Evolutionary conservation across 352 stramenopile species (phyloP).

Genomic region (Globisporangium orthogonon): DNA sequence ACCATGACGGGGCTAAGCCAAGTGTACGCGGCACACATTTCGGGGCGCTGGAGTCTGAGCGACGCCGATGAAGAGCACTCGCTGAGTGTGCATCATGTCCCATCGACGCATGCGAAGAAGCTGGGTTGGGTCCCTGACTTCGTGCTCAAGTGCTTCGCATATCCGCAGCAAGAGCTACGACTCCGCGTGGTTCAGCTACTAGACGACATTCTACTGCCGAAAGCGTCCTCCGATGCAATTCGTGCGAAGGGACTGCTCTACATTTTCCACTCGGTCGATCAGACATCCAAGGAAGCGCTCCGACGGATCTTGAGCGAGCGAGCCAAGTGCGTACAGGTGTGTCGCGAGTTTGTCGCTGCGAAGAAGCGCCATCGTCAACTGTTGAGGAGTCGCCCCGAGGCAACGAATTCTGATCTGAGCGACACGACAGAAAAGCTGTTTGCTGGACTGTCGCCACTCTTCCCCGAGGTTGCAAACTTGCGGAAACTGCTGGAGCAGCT

Average conservation of each 20-base stretch:
- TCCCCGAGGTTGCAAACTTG: slow-evolving; percentile 50
- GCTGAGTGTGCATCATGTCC: slow-evolving; percentile 25
- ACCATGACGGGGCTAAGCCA: slow-evolving; percentile 86
- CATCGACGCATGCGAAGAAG: slow-evolving; percentile 42
- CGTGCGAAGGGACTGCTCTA: slow-evolving; percentile 69
- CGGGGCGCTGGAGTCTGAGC: slow-evolving; percentile 36
- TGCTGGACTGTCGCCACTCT: slow-evolving; percentile 35
- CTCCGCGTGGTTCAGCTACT: slow-evolving; percentile 78
- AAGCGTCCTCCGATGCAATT: slow-evolving; percentile 35
- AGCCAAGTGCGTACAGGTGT: slow-evolving; percentile 32
- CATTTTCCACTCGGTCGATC: slow-evolving; percentile 64
- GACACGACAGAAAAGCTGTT: slow-evolving; percentile 29
- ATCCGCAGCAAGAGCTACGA: slow-evolving; percentile 77
- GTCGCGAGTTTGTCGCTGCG: slow-evolving; percentile 32
- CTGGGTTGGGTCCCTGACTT: slow-evolving; percentile 80
- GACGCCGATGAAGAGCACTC: slow-evolving; percentile 14
- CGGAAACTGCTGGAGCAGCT: slow-evolving; percentile 60
- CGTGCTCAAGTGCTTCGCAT: slow-evolving; percentile 84
- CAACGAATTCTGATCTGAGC: slow-evolving; percentile 11
- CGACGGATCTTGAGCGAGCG: slow-evolving; percentile 61
- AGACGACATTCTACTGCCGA: slow-evolving; percentile 81
- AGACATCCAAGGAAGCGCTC: slow-evolving; percentile 59
- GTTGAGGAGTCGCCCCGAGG: slow-evolving; percentile 9
- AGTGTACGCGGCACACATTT: slow-evolving; percentile 71
- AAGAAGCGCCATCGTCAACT: slow-evolving; percentile 35